These are phyloP conservation scores for Ensete glaucum DNA, from an alignment of 176 grass and related monocot species.

Conservation along the genomic window DNA sequence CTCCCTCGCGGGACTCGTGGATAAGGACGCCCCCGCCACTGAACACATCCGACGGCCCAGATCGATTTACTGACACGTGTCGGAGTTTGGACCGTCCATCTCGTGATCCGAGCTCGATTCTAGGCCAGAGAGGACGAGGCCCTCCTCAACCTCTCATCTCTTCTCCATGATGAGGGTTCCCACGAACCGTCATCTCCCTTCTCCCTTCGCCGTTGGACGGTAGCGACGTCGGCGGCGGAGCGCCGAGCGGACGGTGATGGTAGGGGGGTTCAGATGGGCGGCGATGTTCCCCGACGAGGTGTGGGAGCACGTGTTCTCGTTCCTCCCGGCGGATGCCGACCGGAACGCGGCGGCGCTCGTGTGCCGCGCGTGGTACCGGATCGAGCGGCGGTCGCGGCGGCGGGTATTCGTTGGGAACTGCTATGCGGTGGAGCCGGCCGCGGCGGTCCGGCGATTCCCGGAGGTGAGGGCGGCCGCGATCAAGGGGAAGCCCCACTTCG, in stretches of 20 bases:
- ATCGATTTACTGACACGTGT: neutral
- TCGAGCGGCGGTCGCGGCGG: conserved; percentile 45
- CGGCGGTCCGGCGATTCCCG: conserved; percentile 29
- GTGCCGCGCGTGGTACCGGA: conserved; percentile 32
- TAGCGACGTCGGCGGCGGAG: neutral
- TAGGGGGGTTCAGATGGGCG: conserved; percentile 2
- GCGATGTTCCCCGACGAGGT: conserved; percentile 50
- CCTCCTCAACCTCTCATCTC: no score
- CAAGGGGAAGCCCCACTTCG: conserved; percentile 80
- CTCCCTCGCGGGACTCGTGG: neutral
- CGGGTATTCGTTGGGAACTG: conserved; percentile 48
- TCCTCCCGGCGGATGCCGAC: conserved; percentile 38
- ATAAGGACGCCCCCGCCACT: conserved; percentile 1
- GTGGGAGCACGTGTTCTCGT: conserved; percentile 59
- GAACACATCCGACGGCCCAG: neutral
- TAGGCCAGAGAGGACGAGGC: no score
- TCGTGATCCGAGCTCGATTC: neutral
- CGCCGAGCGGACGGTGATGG: neutral
- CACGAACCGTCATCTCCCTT: no score
- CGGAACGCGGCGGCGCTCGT: conserved; percentile 27
- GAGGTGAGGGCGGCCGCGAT: conserved; percentile 34
- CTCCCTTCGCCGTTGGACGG: neutral
- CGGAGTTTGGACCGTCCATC: neutral
- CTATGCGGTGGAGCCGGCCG: conserved; percentile 36
- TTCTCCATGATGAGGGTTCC: no score